Percentiles rank a stretch among this genome's conserved stretches.
Evolutionary conservation across 345 rosid species (phyloP).

Genomic region (Gossypium raimondii): DNA sequence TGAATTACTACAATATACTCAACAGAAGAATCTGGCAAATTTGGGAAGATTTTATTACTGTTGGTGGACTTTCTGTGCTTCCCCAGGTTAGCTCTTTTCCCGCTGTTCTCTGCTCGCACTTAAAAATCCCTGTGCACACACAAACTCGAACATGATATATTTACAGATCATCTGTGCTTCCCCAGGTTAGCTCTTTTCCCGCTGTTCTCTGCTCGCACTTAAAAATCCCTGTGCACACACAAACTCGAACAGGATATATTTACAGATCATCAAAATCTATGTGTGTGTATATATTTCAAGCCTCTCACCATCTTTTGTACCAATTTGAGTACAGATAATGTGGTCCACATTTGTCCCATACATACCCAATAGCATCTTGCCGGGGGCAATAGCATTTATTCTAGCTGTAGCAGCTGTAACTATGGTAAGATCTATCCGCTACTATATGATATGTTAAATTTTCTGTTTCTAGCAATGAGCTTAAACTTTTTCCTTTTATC

Average conservation of each 20-base stretch:
- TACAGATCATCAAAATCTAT: neutral
- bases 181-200: slow-evolving; percentile 49
- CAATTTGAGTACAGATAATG: slow-evolving; percentile 53
- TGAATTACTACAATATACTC: slow-evolving; percentile 51
- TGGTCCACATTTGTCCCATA: slow-evolving; percentile 93
- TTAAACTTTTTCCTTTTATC: neutral
- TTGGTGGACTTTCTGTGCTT: slow-evolving; percentile 71
- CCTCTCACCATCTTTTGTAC: neutral
- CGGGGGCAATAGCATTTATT: slow-evolving; percentile 57
- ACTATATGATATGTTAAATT: neutral
- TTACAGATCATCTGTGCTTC: slow-evolving; percentile 42
- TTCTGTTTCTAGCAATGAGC: neutral
- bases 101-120: slow-evolving; percentile 1
- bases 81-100: slow-evolving; percentile 56
- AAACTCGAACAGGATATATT: neutral
- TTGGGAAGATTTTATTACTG: slow-evolving; percentile 85
- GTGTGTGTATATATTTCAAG: neutral
- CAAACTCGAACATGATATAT: neutral
- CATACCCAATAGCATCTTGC: slow-evolving; percentile 64
- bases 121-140: neutral
- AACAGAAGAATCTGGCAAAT: slow-evolving; percentile 48
- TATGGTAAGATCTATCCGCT: slow-evolving; percentile 51
- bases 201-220: slow-evolving; percentile 3
- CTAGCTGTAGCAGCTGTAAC: slow-evolving; percentile 57
- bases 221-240: neutral